Base-by-base conservation (phyloP, 2,329 filamentous ascomycete genomes). In the Epichloe sibirici region DNA sequence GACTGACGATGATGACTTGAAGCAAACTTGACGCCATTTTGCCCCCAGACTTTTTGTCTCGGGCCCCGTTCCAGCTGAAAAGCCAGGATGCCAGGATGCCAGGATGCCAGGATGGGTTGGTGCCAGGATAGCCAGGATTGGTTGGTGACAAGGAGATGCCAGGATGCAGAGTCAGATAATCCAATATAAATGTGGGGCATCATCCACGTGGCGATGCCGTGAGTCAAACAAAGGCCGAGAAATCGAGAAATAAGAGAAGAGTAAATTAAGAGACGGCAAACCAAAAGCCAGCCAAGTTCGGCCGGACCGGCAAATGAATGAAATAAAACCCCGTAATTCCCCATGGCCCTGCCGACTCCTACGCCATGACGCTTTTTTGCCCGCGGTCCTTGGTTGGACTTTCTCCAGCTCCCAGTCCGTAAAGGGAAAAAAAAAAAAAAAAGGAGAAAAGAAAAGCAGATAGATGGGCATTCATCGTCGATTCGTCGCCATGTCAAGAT, bases 151-250 rank as follows among this genome's bases (percentile, higher is more conserved):
- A 17, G 38, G 21, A 51, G 52, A 52, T 49, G 51, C 17, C 17
- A 53, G 54, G 51, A 51, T 51, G 4, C 45, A 42, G 34, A 21
- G 9, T 17, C 15, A 5, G n/a, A 35, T 17, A 23, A 39, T 31
- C 25, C 49, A 54, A 52, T 46, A 50, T 48, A 52, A 51, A 31
- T 45, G 52, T 56, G 54, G 54, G 52, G 42, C 48, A 34, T 53
- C 35, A 34, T 53, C 35, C 46, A 53, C 42, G 51, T 53, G 46
- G 34, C 28, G 21, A 45, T 49, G 46, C 40, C n/a, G 45, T 45
- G 25, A 44, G 8, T 28, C 42, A 31, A 23, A 9, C 17, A 17
- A 17, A 17, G 17, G 17, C 17, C 17, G 17, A 17, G 17, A 17
- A 17, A 17, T 17, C 2, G 17, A 17, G 17, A 2, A 17, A 17